Conservation (phyloP, 2,329 filamentous ascomycete species). For the Cordyceps militaris region DNA sequence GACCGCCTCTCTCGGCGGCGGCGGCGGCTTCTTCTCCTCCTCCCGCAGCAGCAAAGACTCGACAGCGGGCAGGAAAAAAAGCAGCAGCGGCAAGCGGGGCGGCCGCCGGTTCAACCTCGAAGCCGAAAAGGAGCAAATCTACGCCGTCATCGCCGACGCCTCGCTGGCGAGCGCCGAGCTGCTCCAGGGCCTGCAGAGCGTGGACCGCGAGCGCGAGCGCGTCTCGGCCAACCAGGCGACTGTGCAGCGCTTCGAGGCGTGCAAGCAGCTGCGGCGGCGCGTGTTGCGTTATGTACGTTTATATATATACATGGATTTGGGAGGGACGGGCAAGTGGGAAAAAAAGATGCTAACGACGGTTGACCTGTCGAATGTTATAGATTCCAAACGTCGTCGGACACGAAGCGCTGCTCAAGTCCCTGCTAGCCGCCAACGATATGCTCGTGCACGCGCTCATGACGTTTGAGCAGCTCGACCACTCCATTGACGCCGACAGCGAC, state of each 20-base stretch:
- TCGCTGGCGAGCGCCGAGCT: constrained; percentile 89
- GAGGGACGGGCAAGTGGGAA: not conserved
- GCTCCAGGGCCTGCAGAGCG: constrained; percentile 76
- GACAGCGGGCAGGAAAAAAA: not conserved
- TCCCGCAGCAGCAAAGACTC: not conserved
- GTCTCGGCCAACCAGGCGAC: constrained; percentile 79
- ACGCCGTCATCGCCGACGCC: constrained; percentile 80
- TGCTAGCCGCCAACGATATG: constrained; percentile 92
- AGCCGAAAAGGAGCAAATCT: constrained; percentile 79
- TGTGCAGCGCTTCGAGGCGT: constrained; percentile 71
- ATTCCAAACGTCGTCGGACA: constrained; percentile 88
- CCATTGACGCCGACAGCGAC: constrained; percentile 68
- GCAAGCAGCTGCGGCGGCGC: constrained; percentile 76
- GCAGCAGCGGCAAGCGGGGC: constrained; percentile 41
- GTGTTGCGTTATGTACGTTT: constrained; percentile 69
- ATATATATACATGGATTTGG: not conserved
- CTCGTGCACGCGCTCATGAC: constrained; percentile 90
- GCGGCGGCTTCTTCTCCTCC: not conserved
- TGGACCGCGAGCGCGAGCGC: constrained; percentile 82
- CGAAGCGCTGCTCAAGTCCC: constrained; percentile 83
- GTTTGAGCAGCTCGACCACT: constrained; percentile 87
- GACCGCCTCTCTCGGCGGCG: not conserved
- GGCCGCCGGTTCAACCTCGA: constrained; percentile 77
- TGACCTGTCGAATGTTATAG: too few relatives aligned
- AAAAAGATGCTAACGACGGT: not conserved